Evolutionary conservation across 306 rosid species (phyloP).

Genomic region (Spatholobus suberectus): DNA sequence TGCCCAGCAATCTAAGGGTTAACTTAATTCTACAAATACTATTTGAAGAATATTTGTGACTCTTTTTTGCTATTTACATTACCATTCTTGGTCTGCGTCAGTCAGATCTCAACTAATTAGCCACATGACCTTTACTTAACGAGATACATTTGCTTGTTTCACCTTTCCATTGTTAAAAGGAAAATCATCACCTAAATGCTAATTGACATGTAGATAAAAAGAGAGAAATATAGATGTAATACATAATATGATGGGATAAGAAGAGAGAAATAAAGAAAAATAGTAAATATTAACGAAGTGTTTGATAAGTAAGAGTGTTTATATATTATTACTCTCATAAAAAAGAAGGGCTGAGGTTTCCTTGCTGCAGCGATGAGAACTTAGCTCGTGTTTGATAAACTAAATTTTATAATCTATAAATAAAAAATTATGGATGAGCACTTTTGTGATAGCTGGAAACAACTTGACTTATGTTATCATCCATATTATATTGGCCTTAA

Average conservation of each 20-base stretch:
- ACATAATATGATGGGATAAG: no score
- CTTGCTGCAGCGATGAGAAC: background rate
- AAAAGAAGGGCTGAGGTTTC: no score
- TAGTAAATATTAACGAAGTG: no score
- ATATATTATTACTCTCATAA: no score
- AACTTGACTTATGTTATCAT: no score
- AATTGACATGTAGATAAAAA: no score
- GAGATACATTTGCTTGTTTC: background rate
- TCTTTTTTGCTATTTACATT: background rate
- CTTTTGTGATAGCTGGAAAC: no score
- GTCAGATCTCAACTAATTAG: background rate
- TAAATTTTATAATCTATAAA: background rate
- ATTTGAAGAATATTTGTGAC: background rate
- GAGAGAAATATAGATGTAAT: no score
- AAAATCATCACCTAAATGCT: no score
- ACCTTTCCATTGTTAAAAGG: background rate
- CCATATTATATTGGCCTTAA: background rate
- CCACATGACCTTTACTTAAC: background rate
- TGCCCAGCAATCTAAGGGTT: background rate
- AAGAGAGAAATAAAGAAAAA: no score
- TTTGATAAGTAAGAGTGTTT: no score
- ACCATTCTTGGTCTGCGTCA: background rate
- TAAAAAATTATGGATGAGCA: background rate
- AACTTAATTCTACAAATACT: background rate
- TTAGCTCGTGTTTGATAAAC: background rate